Evolutionary conservation across 441 rosid genomes (phyloP), one percentile per base, ranked within the genome.

Genomic region (Pelargonium australe): DNA sequence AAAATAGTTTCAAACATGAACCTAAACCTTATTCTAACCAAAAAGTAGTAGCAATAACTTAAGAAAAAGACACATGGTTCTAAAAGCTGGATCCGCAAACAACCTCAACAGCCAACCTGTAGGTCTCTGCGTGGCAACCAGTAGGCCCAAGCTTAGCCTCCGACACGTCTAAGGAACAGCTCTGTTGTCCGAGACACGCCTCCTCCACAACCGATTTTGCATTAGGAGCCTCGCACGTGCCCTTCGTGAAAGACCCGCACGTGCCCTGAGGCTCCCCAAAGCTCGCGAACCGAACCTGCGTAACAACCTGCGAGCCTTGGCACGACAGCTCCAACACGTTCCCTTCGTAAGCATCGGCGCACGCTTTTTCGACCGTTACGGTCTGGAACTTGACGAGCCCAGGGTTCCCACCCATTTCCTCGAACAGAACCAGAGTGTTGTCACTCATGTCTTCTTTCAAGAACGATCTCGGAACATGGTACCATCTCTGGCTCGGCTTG

Each of bases 371-470:
- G 1, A 71, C 65, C 9, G 81, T 83, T 14, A 84, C 70, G 5
- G 85, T 81, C 13, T 79, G 77, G 80, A 84, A 68, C 16, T 70
- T 74, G 11, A 80, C 77, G 14, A 12, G 66, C 57, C 77, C 61
- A 1, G 82, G 81, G n/a, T 80, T 68, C 19, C 88, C 88, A 0
- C 87, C 86, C 28, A 84, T 44, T 70, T 86, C 88, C 65, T 86
- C 84, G 45, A 80, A 83, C 12, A 81, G 51, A 4, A 83, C 75
- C 68, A 84, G 43, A 5, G 77, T 75, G 70, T 74, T 75, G 23
- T 75, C 70, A 41, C 73, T 20, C 23, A 20, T 78, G 1, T 66
- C 73, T 0, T 55, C 73, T 0, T 74, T 68, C 12, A 86, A 80
- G 70, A 79, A 78, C 1, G 74, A 68, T 1, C 87, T 74, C 0